Evolutionary conservation across 1,139 yeast genomes (phyloP), one percentile per base, ranked within the genome.

Genomic region (Nakaseomyces nivariensis): DNA sequence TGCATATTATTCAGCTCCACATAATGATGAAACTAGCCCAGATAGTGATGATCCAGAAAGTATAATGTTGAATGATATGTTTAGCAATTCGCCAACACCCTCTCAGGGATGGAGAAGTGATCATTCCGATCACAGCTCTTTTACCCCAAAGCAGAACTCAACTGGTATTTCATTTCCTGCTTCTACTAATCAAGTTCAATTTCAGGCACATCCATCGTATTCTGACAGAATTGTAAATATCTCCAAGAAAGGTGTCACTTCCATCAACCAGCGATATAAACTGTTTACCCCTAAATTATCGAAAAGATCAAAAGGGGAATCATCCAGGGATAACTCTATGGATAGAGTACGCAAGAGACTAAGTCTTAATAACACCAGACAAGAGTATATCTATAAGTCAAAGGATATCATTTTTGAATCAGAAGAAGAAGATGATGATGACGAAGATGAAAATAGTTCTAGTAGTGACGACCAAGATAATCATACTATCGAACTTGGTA

Each of bases 341-440:
- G 50, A 58, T 5, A 50, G 52, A 11, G 64, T 66, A 3, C 58
- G 58, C 25, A 58, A 59, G 40, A 53, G 63, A 41, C 55, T 64
- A 7, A 65, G 67, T 0, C 52, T 60, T 24, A 66, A 60, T 38
- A 57, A 55, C 10, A 56, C 61, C 3, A 62, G 63, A 45, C 68
- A 67, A 37, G 77, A 79, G n/a, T 81, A 72, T 61, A 73, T 81
- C 0, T 81, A 81, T 58, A 71, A 81, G 0, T 74, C 79, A 31
- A 77, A 73, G 54, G 78, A 78, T 52, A 82, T 80, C 3, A 73
- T 73, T 2, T 68, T 79, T 49, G 73, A 72, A 51, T 64, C 64
- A 25, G 70, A 67, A 34, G 59, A 51, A 22, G 57, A 53, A 29
- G 9, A 29, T 2, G 31, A 29, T 7, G 31, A 29, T 7, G 31